Base-by-base conservation (phyloP, 2,329 filamentous ascomycete species). In the Monilinia polystroma region DNA sequence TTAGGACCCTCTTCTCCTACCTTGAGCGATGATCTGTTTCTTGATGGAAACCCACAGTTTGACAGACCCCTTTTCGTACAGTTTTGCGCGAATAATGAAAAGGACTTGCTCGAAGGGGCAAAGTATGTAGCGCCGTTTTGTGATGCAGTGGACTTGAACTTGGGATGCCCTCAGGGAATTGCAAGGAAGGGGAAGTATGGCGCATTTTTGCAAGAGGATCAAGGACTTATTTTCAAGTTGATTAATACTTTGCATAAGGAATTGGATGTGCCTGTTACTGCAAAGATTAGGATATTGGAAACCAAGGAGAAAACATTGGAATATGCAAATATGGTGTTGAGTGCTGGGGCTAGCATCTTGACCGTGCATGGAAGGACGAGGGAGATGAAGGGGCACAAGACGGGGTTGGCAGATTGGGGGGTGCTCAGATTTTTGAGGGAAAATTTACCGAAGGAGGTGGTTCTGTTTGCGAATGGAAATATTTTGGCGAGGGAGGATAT, bases 401-500 rank as follows among this genome's bases (percentile, higher is more conserved):
- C 95, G 0, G 95, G 95, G 0, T 73, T 98, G 47, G 95, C 95
- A 5, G 93, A 99, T 79, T 99, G 95, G 95, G 81, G 80, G n/a
- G 86, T 90, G 75, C 88, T 99, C 66, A 85, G 88, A 5, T 94
- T 91, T 75, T 79, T 99, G 70, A 84, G 95, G 59, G 91, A 97
- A 14, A 90, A 89, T 69, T 80, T 99, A 41, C 94, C 94, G 0
- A 80, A 84, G 1, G 93, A 97, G 58, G 96, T 93, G 10, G 95
- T 99, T 32, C 86, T 99, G 3, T 98, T 99, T 76, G 95, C 95
- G 4, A 99, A 99, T 77, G 95, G 95, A 16, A 99, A 99, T 75
- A 89, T 97, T 47, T 80, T 99, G 67, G 90, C 91, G 76, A 84
- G 90, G 67, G 88, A 83, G 0, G 94, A 99, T 76, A 81, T 99